A percentile compares a stretch with the other conserved stretches of the same genome.
Conservation (phyloP, 768 basidiomycete genomes). For the Russula virescens region DNA sequence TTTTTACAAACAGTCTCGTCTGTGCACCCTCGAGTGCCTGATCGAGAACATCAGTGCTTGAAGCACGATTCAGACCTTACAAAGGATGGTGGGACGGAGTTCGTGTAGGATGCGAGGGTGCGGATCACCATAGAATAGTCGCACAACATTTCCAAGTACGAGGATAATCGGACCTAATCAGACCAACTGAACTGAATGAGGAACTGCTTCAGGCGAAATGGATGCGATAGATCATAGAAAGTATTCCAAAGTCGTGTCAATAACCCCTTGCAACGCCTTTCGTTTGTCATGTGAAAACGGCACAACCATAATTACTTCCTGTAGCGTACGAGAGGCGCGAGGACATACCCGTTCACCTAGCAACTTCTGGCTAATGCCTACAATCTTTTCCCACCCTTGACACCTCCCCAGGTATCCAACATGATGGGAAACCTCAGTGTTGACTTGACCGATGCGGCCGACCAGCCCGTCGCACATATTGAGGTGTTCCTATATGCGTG, state of each 20-base stretch:
- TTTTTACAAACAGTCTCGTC: conserved; percentile 92
- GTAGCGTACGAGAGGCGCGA: not conserved
- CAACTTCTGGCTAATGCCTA: conserved; percentile 86
- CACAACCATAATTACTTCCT: not conserved
- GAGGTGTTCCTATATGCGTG: conserved; percentile 68
- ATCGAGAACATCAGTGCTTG: conserved; percentile 94
- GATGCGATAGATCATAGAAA: conserved; percentile 95
- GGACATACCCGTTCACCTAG: conserved; percentile 82
- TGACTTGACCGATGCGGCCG: conserved; percentile 66
- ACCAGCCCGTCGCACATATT: conserved; percentile 71
- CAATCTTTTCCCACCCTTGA: conserved; percentile 86
- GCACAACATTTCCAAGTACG: conserved; percentile 83
- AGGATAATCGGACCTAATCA: not conserved
- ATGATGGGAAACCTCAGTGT: conserved; percentile 71
- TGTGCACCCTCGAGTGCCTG: conserved; percentile 81
- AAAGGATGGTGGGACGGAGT: conserved; percentile 76
- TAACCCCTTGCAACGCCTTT: conserved; percentile 74
- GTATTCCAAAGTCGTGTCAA: conserved; percentile 77
- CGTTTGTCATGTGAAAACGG: conserved; percentile 56
- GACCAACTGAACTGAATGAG: conserved; percentile 35
- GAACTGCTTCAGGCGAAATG: conserved; percentile 92
- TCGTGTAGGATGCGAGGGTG: conserved; percentile 95
- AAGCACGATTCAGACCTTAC: conserved; percentile 93
- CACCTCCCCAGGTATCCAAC: conserved; percentile 77
- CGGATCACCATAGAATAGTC: conserved; percentile 95